These are phyloP conservation scores for Starmerella kuoi DNA, from an alignment of 805 yeast species.

Conservation along the genomic window DNA sequence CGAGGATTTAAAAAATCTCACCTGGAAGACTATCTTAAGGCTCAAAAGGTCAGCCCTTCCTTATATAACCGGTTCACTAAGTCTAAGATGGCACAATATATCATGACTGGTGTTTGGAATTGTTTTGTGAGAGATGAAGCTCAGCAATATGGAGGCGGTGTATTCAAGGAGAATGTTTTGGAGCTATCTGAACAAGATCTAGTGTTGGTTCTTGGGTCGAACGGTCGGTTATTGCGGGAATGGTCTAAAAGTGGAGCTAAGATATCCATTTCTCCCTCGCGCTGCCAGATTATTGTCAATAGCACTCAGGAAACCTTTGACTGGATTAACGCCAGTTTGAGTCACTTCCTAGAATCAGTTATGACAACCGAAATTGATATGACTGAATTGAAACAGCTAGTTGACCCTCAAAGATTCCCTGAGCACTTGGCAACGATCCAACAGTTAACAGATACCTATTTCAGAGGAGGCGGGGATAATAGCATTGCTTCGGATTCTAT, in stretches of 20 bases:
- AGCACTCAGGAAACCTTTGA: slow-evolving; percentile 35
- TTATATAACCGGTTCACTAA: slow-evolving; percentile 8
- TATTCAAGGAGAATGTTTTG: slow-evolving; percentile 28
- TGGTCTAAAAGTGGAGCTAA: slow-evolving; percentile 35
- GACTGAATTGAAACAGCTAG: slow-evolving; percentile 10
- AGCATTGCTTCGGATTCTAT: slow-evolving; percentile 14
- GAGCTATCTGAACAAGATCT: slow-evolving; percentile 32
- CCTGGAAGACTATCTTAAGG: slow-evolving; percentile 17
- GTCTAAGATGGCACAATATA: slow-evolving; percentile 23
- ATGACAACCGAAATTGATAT: slow-evolving; percentile 30
- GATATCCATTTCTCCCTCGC: slow-evolving; percentile 30
- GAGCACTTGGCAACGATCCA: slow-evolving; percentile 23
- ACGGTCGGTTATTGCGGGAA: slow-evolving; percentile 33
- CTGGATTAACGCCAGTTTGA: slow-evolving; percentile 33
- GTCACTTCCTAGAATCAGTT: slow-evolving; percentile 24
- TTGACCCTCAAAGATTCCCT: slow-evolving; percentile 5
- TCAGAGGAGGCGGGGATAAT: slow-evolving; percentile 6
- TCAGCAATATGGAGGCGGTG: slow-evolving; percentile 24
- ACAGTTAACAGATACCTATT: slow-evolving; percentile 24
- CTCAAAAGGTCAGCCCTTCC: neutral
- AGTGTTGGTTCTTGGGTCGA: slow-evolving; percentile 33
- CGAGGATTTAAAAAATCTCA: slow-evolving; percentile 25
- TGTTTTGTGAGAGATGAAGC: slow-evolving; percentile 22
- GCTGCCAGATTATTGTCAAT: slow-evolving; percentile 29
- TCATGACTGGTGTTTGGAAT: slow-evolving; percentile 32